These are phyloP conservation scores for Lotus japonicus DNA, from an alignment of 306 rosid species.

Conservation along the genomic window DNA sequence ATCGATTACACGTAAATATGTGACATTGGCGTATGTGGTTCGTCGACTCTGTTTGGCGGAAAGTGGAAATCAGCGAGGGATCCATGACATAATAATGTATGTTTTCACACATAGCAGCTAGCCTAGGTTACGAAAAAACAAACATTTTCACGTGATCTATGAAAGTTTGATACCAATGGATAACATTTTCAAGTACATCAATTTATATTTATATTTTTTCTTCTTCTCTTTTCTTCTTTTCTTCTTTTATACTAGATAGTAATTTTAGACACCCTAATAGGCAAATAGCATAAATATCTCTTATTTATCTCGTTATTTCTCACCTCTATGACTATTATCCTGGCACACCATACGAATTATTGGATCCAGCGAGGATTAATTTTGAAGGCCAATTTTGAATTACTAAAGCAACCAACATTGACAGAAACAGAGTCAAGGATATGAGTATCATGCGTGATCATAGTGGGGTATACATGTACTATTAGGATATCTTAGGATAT, in stretches of 20 bases:
- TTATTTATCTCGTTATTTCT: too few relatives aligned
- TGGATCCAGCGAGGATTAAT: not conserved
- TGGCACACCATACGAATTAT: too few relatives aligned
- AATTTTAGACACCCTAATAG: too few relatives aligned
- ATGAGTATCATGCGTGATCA: conserved; percentile 8
- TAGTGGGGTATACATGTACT: not conserved
- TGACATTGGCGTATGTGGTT: not conserved
- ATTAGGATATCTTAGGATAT: not conserved
- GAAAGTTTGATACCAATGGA: not conserved
- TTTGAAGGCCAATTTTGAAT: too few relatives aligned
- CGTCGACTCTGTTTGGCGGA: not conserved
- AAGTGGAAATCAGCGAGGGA: not conserved
- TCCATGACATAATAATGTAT: not conserved
- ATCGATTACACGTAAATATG: not conserved
- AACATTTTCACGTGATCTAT: not conserved
- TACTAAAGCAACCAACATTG: not conserved
- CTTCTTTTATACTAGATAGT: too few relatives aligned
- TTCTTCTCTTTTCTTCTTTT: not conserved
- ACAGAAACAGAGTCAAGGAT: not conserved
- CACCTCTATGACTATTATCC: too few relatives aligned
- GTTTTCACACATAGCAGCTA: too few relatives aligned
- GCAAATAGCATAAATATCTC: too few relatives aligned
- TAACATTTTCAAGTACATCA: not conserved
- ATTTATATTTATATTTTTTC: not conserved
- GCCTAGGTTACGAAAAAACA: too few relatives aligned